These are phyloP conservation scores for Oropetium thomaeum DNA, from an alignment of 176 grass and related monocot species.

Conservation along the genomic window DNA sequence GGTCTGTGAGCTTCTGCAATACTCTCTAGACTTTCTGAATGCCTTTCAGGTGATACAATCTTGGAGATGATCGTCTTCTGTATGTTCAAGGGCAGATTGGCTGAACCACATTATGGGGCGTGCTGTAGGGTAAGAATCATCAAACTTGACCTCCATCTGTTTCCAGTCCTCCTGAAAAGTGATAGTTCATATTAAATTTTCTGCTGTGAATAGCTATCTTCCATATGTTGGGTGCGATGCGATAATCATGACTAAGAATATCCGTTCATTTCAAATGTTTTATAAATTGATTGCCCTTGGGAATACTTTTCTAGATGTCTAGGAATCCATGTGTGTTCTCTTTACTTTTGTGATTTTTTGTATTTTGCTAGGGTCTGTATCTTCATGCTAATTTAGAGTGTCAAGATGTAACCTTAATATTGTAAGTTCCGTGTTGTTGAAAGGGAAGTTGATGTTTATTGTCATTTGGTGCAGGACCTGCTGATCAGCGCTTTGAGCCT, in stretches of 20 bases:
- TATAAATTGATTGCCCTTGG: constrained; percentile 1
- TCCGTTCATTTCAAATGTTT: constrained; percentile 19
- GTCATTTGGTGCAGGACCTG: constrained; percentile 54
- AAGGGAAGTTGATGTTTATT: constrained; percentile 2
- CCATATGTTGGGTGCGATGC: constrained; percentile 79
- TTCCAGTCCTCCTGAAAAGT: background rate
- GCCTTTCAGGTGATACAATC: constrained; percentile 68
- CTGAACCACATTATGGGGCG: constrained; percentile 86
- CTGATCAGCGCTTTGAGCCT: constrained; percentile 60
- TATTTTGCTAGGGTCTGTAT: background rate
- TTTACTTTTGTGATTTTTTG: background rate
- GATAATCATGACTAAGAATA: constrained; percentile 90
- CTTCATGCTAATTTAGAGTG: background rate
- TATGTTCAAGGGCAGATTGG: constrained; percentile 91
- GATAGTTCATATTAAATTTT: background rate
- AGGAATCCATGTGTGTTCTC: background rate
- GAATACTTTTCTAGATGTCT: background rate
- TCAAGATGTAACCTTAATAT: background rate
- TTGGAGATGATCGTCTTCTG: constrained; percentile 71
- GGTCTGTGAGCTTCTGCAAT: background rate
- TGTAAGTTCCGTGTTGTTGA: background rate
- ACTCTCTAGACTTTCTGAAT: background rate
- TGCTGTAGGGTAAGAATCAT: constrained; percentile 61
- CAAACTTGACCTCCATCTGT: background rate
- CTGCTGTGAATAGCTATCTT: constrained; percentile 50